Conservation (phyloP, 768 basidiomycete genomes). For the Amanita subjunquillea region DNA sequence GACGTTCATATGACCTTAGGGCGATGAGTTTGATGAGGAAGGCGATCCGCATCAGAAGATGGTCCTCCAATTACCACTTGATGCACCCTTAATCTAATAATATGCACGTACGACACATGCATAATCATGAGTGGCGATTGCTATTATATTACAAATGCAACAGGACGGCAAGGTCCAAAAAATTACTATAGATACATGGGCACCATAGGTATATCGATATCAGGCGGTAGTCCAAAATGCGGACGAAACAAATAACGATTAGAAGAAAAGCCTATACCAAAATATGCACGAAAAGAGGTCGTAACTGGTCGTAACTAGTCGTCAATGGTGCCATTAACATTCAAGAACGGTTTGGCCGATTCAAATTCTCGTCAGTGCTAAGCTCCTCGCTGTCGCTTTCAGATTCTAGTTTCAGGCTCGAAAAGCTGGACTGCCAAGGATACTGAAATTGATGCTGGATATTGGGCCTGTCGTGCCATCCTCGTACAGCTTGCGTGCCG, state of each 20-base stretch:
- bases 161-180: neutral
- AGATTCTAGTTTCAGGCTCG: constrained; percentile 50
- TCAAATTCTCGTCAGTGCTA: constrained; percentile 36
- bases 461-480: constrained; percentile 63
- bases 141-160: constrained; percentile 5
- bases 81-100: neutral
- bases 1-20: constrained; percentile 28
- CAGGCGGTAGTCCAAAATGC: constrained; percentile 1
- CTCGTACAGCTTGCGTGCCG: constrained; percentile 78
- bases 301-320: constrained; percentile 12
- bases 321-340: constrained; percentile 9
- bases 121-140: constrained; percentile 3
- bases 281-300: constrained; percentile 15
- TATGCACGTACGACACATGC: neutral
- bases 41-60: constrained; percentile 84
- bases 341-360: constrained; percentile 26
- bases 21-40: constrained; percentile 69
- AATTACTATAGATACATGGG: constrained; percentile 4
- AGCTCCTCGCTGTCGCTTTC: constrained; percentile 70
- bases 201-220: constrained; percentile 3
- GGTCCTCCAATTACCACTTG: constrained; percentile 41
- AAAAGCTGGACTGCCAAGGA: constrained; percentile 60
- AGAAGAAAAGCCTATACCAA: neutral
- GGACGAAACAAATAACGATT: neutral
- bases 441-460: constrained; percentile 75